Percentiles rank a stretch among this genome's conserved stretches.
phyloP scores from a whole-genome alignment of 768 basidiomycete species.

The Lactifluus hygrophoroides region DNA sequence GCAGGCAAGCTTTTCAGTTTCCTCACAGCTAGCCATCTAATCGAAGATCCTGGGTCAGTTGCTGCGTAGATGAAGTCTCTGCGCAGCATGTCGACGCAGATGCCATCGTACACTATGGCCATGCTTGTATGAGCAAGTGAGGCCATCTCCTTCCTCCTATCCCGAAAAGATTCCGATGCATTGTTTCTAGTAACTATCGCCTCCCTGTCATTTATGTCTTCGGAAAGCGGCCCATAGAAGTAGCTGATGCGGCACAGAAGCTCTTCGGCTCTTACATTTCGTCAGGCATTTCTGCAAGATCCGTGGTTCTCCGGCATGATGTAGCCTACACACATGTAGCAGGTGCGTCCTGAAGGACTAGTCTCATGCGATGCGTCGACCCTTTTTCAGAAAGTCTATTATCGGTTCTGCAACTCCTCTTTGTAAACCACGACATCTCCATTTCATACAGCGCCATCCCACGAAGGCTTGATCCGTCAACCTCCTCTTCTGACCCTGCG shows the following conservation, averaged over 20 bases:
- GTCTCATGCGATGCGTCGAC: neutral
- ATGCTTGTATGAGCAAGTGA: slow-evolving; percentile 90
- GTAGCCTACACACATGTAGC: slow-evolving; percentile 68
- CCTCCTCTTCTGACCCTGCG: neutral
- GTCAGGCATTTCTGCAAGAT: slow-evolving; percentile 16
- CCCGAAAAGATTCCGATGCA: neutral
- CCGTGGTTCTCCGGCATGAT: slow-evolving; percentile 60
- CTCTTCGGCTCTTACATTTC: slow-evolving; percentile 31
- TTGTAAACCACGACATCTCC: neutral
- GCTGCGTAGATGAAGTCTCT: slow-evolving; percentile 94
- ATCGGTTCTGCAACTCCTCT: slow-evolving; percentile 23
- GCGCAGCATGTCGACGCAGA: slow-evolving; percentile 94
- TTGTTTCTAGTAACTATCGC: slow-evolving; percentile 60
- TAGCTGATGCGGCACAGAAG: slow-evolving; percentile 39
- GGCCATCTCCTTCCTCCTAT: neutral
- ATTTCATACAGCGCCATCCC: slow-evolving; percentile 31
- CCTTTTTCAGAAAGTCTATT: slow-evolving; percentile 29
- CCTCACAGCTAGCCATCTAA: neutral
- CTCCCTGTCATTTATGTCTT: slow-evolving; percentile 89
- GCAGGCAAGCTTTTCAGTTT: slow-evolving; percentile 52
- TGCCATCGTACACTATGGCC: slow-evolving; percentile 88
- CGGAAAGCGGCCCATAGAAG: slow-evolving; percentile 61
- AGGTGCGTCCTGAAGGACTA: slow-evolving; percentile 32
- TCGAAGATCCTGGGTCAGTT: slow-evolving; percentile 37
- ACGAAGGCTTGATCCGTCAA: slow-evolving; percentile 17